A percentile compares a stretch with the other conserved stretches of the same genome.
Evolutionary conservation across 1,284 basidiomycete species (phyloP).

Genomic region (Microbotryum violaceum): DNA sequence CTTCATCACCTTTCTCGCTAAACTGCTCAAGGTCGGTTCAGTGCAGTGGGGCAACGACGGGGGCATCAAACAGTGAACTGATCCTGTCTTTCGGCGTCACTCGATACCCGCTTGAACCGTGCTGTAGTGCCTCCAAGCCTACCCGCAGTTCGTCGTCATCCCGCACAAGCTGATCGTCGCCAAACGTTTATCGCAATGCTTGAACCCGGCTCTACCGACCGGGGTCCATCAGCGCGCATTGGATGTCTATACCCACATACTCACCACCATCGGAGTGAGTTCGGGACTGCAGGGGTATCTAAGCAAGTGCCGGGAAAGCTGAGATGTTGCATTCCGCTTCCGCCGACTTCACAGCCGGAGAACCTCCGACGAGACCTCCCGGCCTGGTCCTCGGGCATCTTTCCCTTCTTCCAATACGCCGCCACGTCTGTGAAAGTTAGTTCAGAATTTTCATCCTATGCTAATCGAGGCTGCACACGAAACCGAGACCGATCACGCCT

Average conservation of each 20-base stretch:
- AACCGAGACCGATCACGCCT: background rate
- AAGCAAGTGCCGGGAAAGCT: background rate
- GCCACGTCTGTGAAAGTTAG: constrained; percentile 82
- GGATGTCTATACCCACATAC: constrained; percentile 88
- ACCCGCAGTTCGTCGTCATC: constrained; percentile 88
- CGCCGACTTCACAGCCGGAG: constrained; percentile 54
- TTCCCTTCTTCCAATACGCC: constrained; percentile 98
- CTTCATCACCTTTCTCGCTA: constrained; percentile 94
- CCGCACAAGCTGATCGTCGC: constrained; percentile 89
- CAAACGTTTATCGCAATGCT: constrained; percentile 89
- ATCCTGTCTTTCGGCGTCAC: background rate
- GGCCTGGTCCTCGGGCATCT: constrained; percentile 91
- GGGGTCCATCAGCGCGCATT: constrained; percentile 94
- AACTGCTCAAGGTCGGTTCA: constrained; percentile 73
- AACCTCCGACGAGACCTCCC: constrained; percentile 80
- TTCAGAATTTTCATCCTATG: background rate
- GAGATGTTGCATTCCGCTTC: background rate
- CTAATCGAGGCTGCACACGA: no score
- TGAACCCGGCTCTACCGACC: constrained; percentile 92
- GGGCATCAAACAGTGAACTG: background rate
- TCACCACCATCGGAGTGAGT: constrained; percentile 78
- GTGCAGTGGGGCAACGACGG: background rate
- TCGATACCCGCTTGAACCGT: background rate
- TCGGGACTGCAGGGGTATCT: constrained; percentile 17
- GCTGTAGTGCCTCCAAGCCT: constrained; percentile 75